phyloP scores from a whole-genome alignment of 108 stramenopile genomes.

The Pseudonitzschia delicatissima region DNA sequence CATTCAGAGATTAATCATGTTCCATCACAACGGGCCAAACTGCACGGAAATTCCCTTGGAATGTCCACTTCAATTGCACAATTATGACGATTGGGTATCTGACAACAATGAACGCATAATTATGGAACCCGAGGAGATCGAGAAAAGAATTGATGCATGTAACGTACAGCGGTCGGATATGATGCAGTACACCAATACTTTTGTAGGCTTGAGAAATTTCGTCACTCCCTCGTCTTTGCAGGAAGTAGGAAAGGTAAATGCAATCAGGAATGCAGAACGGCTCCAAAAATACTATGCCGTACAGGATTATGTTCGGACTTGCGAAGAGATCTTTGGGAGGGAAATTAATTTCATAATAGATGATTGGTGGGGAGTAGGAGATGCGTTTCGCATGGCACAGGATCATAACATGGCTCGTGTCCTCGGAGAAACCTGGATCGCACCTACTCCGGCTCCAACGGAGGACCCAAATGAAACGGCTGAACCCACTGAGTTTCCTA shows the following conservation, averaged over 20 bases:
- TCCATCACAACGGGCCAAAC: slow-evolving; percentile 55
- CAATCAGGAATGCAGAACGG: slow-evolving; percentile 10
- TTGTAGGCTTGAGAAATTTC: slow-evolving; percentile 59
- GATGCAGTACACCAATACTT: slow-evolving; percentile 15
- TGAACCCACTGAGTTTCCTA: background rate
- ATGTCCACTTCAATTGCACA: slow-evolving; percentile 52
- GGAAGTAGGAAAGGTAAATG: background rate
- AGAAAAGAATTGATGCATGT: slow-evolving; percentile 45
- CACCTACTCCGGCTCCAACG: background rate
- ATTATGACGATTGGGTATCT: slow-evolving; percentile 42
- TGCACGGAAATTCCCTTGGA: slow-evolving; percentile 30
- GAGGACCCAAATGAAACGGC: background rate
- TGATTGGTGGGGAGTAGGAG: slow-evolving; percentile 69
- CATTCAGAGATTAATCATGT: slow-evolving; percentile 51
- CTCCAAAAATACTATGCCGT: slow-evolving; percentile 41
- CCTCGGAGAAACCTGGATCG: background rate
- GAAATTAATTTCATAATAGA: slow-evolving; percentile 47
- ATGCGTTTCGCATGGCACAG: slow-evolving; percentile 46
- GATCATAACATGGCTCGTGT: slow-evolving; percentile 37
- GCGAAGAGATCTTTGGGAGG: slow-evolving; percentile 17
- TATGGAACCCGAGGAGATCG: slow-evolving; percentile 25
- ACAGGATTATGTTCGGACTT: slow-evolving; percentile 33
- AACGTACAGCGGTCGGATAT: slow-evolving; percentile 32
- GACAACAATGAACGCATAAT: slow-evolving; percentile 55
- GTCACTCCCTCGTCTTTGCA: slow-evolving; percentile 28